These are phyloP conservation scores for Fusarium euwallaceae DNA, from an alignment of 2,329 filamentous ascomycete genomes.

Conservation along the genomic window DNA sequence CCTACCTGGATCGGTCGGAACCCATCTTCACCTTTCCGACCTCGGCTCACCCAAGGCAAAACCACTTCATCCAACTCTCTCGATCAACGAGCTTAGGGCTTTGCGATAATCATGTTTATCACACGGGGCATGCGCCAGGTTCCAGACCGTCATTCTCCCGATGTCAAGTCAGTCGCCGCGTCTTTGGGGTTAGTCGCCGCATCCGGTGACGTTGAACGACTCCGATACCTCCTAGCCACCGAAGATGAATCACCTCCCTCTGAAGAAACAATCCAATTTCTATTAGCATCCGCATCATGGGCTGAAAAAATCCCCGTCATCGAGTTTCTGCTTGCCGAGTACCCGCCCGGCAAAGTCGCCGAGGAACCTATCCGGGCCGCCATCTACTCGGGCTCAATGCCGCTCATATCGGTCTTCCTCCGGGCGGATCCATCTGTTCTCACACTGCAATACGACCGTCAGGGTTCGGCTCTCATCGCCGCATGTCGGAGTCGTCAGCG, in stretches of 20 bases:
- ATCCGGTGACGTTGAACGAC: neutral
- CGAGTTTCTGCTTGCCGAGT: conserved; percentile 12
- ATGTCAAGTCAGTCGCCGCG: neutral
- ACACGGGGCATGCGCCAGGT: neutral
- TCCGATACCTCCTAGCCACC: neutral
- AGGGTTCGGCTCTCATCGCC: conserved; percentile 23
- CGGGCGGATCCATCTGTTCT: conserved; percentile 14
- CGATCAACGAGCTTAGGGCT: neutral
- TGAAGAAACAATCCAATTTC: conserved; percentile 7
- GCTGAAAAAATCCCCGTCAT: neutral
- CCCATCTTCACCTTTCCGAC: neutral
- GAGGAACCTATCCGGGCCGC: conserved; percentile 18
- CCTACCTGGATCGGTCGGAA: neutral
- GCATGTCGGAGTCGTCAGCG: conserved; percentile 22
- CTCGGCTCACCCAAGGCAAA: neutral
- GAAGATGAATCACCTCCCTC: neutral
- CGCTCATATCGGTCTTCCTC: conserved; percentile 18
- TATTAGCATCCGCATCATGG: conserved; percentile 1
- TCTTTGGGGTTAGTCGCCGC: neutral
- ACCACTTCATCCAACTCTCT: neutral
- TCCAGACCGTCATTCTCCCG: neutral
- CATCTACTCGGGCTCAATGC: conserved; percentile 21
- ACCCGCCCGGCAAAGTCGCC: neutral
- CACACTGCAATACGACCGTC: conserved; percentile 22
- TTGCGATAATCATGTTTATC: neutral